Evolutionary conservation across 768 basidiomycete species (phyloP).

Genomic region (Dioszegia crocea): DNA sequence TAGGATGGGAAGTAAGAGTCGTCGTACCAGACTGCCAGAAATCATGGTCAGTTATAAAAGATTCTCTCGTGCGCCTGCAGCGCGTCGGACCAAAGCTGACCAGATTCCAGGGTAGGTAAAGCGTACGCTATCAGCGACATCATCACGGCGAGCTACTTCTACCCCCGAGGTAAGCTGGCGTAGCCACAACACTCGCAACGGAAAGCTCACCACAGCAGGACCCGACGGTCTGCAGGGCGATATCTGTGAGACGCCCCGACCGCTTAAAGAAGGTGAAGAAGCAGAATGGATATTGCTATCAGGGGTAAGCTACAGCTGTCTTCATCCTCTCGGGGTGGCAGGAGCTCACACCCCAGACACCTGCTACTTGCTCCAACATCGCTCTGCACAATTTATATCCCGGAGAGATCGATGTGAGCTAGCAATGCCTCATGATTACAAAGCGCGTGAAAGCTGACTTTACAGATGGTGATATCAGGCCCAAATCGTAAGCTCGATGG

Average conservation of each 20-base stretch:
- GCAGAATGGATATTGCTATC: slow-evolving; percentile 90
- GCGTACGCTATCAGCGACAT: slow-evolving; percentile 48
- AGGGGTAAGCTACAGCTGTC: slow-evolving; percentile 52
- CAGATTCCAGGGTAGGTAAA: slow-evolving; percentile 43
- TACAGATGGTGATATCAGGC: slow-evolving; percentile 57
- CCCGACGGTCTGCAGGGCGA: slow-evolving; percentile 58
- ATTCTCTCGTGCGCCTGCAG: no score
- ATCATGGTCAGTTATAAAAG: slow-evolving; percentile 48
- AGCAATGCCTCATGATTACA: no score
- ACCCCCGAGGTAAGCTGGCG: slow-evolving; percentile 38
- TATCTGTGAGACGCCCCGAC: slow-evolving; percentile 59
- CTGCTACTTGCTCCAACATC: slow-evolving; percentile 87
- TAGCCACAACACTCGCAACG: neutral
- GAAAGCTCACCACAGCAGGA: slow-evolving; percentile 20
- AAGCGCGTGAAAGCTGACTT: no score
- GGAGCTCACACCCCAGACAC: slow-evolving; percentile 33
- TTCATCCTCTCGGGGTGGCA: neutral
- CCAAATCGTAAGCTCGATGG: slow-evolving; percentile 46
- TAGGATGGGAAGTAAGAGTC: slow-evolving; percentile 50
- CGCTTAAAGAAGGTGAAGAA: slow-evolving; percentile 69
- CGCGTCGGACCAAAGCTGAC: no score
- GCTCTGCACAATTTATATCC: slow-evolving; percentile 83
- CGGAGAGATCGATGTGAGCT: slow-evolving; percentile 63
- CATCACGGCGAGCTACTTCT: slow-evolving; percentile 48
- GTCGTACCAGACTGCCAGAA: slow-evolving; percentile 51